These are phyloP conservation scores for Crucibulum laeve DNA, from an alignment of 768 basidiomycete genomes.

Conservation along the genomic window DNA sequence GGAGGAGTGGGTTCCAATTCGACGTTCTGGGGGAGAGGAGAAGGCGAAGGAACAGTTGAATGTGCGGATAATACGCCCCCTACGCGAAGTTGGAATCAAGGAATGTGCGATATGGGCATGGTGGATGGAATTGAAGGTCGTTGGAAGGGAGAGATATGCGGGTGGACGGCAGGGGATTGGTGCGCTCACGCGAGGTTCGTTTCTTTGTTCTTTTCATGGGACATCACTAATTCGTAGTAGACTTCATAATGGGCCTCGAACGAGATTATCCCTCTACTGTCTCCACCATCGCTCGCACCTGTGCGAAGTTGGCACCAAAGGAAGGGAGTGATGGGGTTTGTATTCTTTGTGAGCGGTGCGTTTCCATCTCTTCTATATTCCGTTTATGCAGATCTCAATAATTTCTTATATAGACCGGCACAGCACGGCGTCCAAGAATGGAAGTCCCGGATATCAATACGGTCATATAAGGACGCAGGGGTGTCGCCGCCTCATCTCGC, in stretches of 20 bases:
- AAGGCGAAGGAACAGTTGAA: slow-evolving; percentile 8
- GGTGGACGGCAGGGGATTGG: slow-evolving; percentile 57
- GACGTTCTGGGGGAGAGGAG: slow-evolving; percentile 1
- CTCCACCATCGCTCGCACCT: slow-evolving; percentile 77
- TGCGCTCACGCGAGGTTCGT: slow-evolving; percentile 64
- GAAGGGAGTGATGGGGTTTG: slow-evolving; percentile 44
- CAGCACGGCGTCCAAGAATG: slow-evolving; percentile 66
- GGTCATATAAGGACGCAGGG: slow-evolving; percentile 41
- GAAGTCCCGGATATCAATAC: slow-evolving; percentile 73
- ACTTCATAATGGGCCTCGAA: slow-evolving; percentile 78
- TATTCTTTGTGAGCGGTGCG: slow-evolving; percentile 63
- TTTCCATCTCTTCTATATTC: slow-evolving; percentile 1
- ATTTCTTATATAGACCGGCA: slow-evolving; percentile 41
- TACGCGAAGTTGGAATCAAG: slow-evolving; percentile 72
- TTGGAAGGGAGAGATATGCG: slow-evolving; percentile 23
- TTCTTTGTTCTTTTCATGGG: slow-evolving; percentile 1
- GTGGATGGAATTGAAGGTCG: slow-evolving; percentile 58
- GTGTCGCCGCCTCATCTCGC: no score
- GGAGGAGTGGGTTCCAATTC: slow-evolving; percentile 58
- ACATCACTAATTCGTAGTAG: slow-evolving; percentile 26
- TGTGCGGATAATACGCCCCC: slow-evolving; percentile 59
- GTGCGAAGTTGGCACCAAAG: slow-evolving; percentile 73
- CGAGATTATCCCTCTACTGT: slow-evolving; percentile 85
- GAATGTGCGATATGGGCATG: slow-evolving; percentile 76
- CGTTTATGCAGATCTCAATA: not conserved